Evolutionary conservation across 768 basidiomycete species (phyloP).

Genomic region (Russula brevipes): DNA sequence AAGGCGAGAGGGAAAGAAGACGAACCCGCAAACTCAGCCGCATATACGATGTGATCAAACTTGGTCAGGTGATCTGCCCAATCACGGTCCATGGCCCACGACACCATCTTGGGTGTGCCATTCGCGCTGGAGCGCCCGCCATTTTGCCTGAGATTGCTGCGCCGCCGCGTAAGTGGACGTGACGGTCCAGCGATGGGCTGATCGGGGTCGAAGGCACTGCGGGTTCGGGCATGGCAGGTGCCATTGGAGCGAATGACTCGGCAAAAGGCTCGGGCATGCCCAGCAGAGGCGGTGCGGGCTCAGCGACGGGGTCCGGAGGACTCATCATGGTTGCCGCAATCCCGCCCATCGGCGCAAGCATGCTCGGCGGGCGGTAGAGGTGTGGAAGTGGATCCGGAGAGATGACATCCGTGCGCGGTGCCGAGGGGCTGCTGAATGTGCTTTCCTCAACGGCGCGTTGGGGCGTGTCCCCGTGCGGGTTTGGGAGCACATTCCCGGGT

Average conservation of each 20-base stretch:
- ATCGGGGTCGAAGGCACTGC: slow-evolving; percentile 17
- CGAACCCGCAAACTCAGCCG: slow-evolving; percentile 40
- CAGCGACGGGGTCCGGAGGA: neutral
- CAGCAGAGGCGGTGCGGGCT: neutral
- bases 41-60: slow-evolving; percentile 38
- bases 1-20: neutral
- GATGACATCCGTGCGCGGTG: slow-evolving; percentile 28
- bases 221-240: slow-evolving; percentile 3
- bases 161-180: slow-evolving; percentile 40
- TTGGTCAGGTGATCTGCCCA: slow-evolving; percentile 53
- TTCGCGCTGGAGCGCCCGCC: slow-evolving; percentile 38
- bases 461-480: slow-evolving; percentile 23
- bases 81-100: slow-evolving; percentile 69
- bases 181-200: slow-evolving; percentile 16
- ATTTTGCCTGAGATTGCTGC: slow-evolving; percentile 59
- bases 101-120: slow-evolving; percentile 60
- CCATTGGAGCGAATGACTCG: neutral
- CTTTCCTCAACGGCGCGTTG: slow-evolving; percentile 28
- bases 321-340: slow-evolving; percentile 20
- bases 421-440: neutral
- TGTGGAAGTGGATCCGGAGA: slow-evolving; percentile 45
- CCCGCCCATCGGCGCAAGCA: slow-evolving; percentile 27
- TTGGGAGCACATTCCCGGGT: slow-evolving; percentile 3
- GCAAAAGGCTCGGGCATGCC: neutral
- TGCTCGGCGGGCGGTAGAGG: slow-evolving; percentile 37